Percentiles rank a stretch among this genome's conserved stretches.
Evolutionary conservation across 345 rosid species (phyloP).

Genomic region (Psidium guajava): DNA sequence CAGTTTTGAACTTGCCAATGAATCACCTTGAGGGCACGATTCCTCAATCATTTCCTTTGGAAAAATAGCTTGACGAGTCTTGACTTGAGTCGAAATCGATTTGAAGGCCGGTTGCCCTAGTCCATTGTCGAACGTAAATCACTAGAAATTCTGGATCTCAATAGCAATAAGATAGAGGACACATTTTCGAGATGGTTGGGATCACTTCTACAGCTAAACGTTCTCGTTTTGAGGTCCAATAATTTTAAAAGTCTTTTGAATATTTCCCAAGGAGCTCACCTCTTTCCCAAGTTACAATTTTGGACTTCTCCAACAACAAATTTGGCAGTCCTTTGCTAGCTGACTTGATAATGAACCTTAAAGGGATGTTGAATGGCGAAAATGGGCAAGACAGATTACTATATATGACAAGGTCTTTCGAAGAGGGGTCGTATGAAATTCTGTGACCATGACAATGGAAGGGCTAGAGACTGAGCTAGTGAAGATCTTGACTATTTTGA

Average conservation of each 20-base stretch:
- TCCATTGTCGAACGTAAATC: fast-evolving
- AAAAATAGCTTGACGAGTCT: neutral
- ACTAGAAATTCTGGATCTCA: neutral
- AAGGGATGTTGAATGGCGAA: too few species aligned
- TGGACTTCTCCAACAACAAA: slow-evolving; percentile 1
- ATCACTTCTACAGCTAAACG: neutral
- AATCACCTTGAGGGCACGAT: neutral
- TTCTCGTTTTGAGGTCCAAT: slow-evolving; percentile 1
- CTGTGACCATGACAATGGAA: too few species aligned
- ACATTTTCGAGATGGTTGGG: neutral
- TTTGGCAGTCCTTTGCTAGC: neutral
- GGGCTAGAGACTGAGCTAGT: too few species aligned
- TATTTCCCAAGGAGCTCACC: fast-evolving
- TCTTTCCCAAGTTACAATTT: neutral
- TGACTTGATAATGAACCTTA: neutral
- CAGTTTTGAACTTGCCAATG: neutral
- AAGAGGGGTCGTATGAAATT: too few species aligned
- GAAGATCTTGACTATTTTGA: neutral
- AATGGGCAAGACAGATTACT: too few species aligned
- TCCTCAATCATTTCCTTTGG: fast-evolving
- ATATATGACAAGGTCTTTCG: too few species aligned
- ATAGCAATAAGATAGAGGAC: neutral
- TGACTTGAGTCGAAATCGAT: neutral
- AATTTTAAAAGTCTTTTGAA: neutral
- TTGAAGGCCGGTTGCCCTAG: neutral